Evolutionary conservation across 768 basidiomycete species (phyloP), one percentile per base, ranked within the genome.

Genomic region (Leucocoprinus birnbaumii): DNA sequence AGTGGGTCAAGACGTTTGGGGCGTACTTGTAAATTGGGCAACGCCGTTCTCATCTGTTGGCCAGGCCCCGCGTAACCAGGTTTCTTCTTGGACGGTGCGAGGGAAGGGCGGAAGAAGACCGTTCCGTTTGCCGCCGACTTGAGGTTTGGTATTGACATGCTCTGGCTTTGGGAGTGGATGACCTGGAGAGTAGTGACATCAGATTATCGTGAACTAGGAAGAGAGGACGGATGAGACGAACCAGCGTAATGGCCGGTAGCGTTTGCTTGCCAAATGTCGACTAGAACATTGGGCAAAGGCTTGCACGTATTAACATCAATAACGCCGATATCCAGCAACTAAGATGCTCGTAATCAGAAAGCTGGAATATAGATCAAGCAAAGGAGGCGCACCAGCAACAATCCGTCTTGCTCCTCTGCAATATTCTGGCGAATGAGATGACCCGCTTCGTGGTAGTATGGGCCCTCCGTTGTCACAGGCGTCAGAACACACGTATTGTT

Each of bases 181-280:
- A 1, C 78, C 76, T 74, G 24, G n/a, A 50, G 21, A 16, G 16
- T 3, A 51, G 18, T 51, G n/a, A 19, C 19, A 44, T 34, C 49
- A 37, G 41, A 34, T 14, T 6, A 19, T 4, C 19, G 21, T 10
- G 16, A 6, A 41, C 27, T 10, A 27, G 13, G 18, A 11, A 13
- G 4, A 14, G 11, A 9, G 14, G 7, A 24, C n/a, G 34, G 9
- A 37, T 11, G 34, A 57, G 9, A 50, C 65, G 16, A 44, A 73
- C 78, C 79, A n/a, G 80, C 75, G 55, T 83, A 83, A 50, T 69
- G 69, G 0, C 80, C 80, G 0, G 80, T 83, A 5, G 80, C 76
- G 57, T 83, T 83, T 3, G 80, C 79, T 58, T 80, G 78, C 80
- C 80, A 83, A 41, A 83, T 77, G 56, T 83, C 80, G 2, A 83